Percentiles rank a stretch among this genome's conserved stretches.
These are phyloP conservation scores for Clathrus columnatus DNA, from an alignment of 768 basidiomycete genomes.

Conservation along the genomic window DNA sequence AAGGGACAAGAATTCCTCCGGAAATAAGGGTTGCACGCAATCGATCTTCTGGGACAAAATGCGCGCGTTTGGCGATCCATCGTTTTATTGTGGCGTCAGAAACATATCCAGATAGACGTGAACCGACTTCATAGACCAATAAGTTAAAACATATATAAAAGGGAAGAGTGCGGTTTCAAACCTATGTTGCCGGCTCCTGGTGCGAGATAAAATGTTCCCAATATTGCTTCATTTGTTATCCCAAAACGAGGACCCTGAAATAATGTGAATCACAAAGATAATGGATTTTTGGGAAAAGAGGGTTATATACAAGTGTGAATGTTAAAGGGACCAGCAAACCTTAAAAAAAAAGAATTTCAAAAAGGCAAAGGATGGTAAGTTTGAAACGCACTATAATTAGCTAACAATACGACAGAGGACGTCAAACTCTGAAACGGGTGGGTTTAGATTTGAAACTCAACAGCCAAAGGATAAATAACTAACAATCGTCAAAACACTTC, in stretches of 20 bases:
- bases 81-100: constrained; percentile 46
- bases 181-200: constrained; percentile 1
- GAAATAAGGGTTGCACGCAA: constrained; percentile 44
- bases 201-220: constrained; percentile 6
- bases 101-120: constrained; percentile 46
- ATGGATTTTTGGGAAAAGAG: neutral
- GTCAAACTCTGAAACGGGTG: constrained; percentile 1
- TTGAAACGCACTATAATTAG: neutral
- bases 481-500: neutral
- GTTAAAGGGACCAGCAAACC: constrained; percentile 2
- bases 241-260: constrained; percentile 2
- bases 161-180: neutral
- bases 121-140: constrained; percentile 32
- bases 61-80: constrained; percentile 40
- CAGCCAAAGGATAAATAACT: neutral
- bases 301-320: neutral
- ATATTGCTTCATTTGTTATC: neutral
- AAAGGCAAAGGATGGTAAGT: neutral
- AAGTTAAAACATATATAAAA: neutral
- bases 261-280: neutral
- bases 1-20: constrained; percentile 39
- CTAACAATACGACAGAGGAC: neutral
- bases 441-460: neutral
- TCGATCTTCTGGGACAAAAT: constrained; percentile 63
- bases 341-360: neutral